Conservation (phyloP, 2,329 filamentous ascomycete species). For the Akanthomyces lecanii region DNA sequence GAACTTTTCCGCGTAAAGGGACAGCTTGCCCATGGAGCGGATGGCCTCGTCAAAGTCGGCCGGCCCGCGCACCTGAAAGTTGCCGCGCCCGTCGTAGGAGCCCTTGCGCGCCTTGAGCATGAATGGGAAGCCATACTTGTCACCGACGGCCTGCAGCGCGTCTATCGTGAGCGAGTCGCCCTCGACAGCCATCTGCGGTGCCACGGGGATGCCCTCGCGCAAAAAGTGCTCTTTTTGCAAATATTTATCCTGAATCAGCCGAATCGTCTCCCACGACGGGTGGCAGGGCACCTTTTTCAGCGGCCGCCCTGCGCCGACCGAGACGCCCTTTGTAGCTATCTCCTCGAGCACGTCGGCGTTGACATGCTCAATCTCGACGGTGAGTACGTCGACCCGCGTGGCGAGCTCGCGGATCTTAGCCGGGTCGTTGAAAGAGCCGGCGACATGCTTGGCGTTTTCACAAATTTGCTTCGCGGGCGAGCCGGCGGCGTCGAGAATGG, state of each 20-base stretch:
- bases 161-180: constrained; percentile 48
- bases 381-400: constrained; percentile 70
- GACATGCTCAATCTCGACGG: constrained; percentile 93
- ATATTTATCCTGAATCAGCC: constrained; percentile 91
- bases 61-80: constrained; percentile 46
- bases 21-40: constrained; percentile 62
- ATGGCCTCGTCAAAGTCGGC: constrained; percentile 59
- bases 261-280: constrained; percentile 80
- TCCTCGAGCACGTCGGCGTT: constrained; percentile 87
- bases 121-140: constrained; percentile 71
- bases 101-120: constrained; percentile 91
- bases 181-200: constrained; percentile 63
- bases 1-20: constrained; percentile 87
- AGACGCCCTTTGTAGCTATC: constrained; percentile 61
- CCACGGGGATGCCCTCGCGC: constrained; percentile 65
- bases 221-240: constrained; percentile 78
- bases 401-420: constrained; percentile 78
- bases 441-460: constrained; percentile 67
- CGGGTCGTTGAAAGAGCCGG: constrained; percentile 83
- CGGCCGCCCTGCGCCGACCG: constrained; percentile 39
- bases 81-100: constrained; percentile 85
- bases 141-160: constrained; percentile 60
- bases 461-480: constrained; percentile 85
- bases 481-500: constrained; percentile 70
- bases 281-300: constrained; percentile 59